phyloP scores from a whole-genome alignment of 1,284 basidiomycete genomes.

The Schizophyllum amplum region DNA sequence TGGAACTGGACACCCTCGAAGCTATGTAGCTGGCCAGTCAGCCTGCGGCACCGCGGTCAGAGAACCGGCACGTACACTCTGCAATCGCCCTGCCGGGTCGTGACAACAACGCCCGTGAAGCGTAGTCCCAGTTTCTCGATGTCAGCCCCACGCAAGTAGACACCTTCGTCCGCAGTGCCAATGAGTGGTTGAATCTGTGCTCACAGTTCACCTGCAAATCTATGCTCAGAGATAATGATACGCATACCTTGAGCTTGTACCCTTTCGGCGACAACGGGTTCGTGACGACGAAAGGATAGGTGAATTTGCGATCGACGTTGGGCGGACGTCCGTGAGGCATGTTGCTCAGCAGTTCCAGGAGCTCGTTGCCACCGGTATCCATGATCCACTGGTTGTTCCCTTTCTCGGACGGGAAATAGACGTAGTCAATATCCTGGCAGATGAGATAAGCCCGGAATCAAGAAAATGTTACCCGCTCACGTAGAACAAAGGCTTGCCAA shows the following conservation, averaged over 20 bases:
- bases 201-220: not conserved
- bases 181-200: slow-evolving; percentile 1
- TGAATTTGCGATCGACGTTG: not conserved
- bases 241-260: not conserved
- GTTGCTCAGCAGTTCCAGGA: not conserved
- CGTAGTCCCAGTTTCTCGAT: slow-evolving; percentile 13
- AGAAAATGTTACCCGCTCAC: not conserved
- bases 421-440: not conserved
- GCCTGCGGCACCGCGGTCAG: not conserved
- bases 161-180: slow-evolving; percentile 1
- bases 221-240: not conserved
- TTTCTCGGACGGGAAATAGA: not conserved
- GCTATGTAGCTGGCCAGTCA: not conserved
- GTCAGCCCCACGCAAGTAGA: not conserved
- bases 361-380: not conserved
- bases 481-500: not conserved
- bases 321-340: not conserved
- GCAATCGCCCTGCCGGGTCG: not conserved
- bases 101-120: not conserved
- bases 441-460: not conserved
- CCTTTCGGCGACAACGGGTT: not conserved
- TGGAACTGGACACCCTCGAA: not conserved
- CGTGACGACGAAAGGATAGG: not conserved
- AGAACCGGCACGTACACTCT: not conserved
- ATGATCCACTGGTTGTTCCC: not conserved